Evolutionary conservation across 1,284 basidiomycete genomes (phyloP).

Genomic region (Gomphus sp.): DNA sequence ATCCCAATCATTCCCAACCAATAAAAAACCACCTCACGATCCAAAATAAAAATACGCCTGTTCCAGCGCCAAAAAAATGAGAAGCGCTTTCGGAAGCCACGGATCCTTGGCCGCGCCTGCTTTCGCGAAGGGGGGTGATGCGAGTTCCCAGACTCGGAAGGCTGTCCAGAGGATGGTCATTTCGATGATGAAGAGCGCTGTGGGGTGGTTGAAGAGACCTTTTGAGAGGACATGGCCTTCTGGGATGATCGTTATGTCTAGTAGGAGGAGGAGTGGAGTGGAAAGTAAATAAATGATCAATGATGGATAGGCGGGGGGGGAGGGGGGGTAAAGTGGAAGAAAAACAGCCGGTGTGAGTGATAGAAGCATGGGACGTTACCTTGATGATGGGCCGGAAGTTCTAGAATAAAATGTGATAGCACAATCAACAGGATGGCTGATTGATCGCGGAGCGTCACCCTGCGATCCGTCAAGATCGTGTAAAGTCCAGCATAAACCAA

Average conservation of each 20-base stretch:
- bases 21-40: constrained; percentile 14
- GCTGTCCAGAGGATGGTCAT: constrained; percentile 19
- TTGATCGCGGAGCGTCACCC: constrained; percentile 16
- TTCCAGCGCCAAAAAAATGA: constrained; percentile 19
- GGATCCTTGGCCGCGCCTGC: constrained; percentile 17
- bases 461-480: constrained; percentile 13
- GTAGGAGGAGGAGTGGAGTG: neutral
- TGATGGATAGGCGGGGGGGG: no score
- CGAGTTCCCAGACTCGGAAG: constrained; percentile 19
- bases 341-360: neutral
- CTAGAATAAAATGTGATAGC: constrained; percentile 21
- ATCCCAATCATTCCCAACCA: no score
- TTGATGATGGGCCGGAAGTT: constrained; percentile 21
- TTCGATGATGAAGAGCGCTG: constrained; percentile 20
- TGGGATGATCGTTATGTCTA: constrained; percentile 23
- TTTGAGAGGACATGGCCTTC: constrained; percentile 15
- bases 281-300: neutral
- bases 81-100: constrained; percentile 16
- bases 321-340: no score
- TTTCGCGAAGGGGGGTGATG: constrained; percentile 18
- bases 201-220: constrained; percentile 18
- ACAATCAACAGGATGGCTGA: constrained; percentile 15
- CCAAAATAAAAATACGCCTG: constrained; percentile 24
- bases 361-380: constrained; percentile 9
- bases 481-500: constrained; percentile 15